Conservation (phyloP, 805 yeast species). For the Nakazawaea anatomiae region DNA sequence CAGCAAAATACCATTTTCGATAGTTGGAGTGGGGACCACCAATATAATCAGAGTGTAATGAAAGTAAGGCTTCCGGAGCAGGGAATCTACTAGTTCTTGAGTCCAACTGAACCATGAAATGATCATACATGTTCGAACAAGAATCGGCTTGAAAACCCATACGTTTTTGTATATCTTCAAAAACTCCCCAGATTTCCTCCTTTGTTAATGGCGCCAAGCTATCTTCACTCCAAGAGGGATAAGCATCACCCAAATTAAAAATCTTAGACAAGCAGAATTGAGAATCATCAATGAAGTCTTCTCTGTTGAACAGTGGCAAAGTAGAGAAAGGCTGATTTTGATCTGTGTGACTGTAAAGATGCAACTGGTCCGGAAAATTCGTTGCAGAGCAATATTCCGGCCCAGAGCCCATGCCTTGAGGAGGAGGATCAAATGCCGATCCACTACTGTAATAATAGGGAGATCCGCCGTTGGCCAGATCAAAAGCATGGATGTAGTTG, state of each 20-base stretch:
- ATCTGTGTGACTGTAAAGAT: neutral
- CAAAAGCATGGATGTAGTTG: constrained; percentile 1
- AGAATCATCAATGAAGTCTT: neutral
- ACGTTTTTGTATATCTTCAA: constrained; percentile 47
- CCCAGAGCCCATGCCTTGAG: neutral
- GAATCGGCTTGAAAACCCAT: constrained; percentile 87
- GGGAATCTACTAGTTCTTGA: constrained; percentile 80
- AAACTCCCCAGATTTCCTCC: constrained; percentile 55
- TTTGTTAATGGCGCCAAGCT: constrained; percentile 68
- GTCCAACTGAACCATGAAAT: constrained; percentile 73
- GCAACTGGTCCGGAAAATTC: neutral
- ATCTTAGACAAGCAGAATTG: neutral
- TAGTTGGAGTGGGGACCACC: constrained; percentile 88
- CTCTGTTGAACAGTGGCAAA: neutral
- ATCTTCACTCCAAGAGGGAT: constrained; percentile 55
- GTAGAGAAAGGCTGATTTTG: neutral
- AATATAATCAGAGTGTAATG: constrained; percentile 85
- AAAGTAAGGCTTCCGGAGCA: constrained; percentile 62
- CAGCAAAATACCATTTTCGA: constrained; percentile 89
- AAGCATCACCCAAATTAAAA: constrained; percentile 29
- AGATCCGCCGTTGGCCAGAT: neutral
- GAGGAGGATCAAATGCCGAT: neutral
- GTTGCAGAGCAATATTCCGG: neutral
- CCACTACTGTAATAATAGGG: neutral
- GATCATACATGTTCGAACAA: constrained; percentile 74